Evolutionary conservation across 2,329 filamentous ascomycete species (phyloP).

Genomic region (Chaetomium sp.): DNA sequence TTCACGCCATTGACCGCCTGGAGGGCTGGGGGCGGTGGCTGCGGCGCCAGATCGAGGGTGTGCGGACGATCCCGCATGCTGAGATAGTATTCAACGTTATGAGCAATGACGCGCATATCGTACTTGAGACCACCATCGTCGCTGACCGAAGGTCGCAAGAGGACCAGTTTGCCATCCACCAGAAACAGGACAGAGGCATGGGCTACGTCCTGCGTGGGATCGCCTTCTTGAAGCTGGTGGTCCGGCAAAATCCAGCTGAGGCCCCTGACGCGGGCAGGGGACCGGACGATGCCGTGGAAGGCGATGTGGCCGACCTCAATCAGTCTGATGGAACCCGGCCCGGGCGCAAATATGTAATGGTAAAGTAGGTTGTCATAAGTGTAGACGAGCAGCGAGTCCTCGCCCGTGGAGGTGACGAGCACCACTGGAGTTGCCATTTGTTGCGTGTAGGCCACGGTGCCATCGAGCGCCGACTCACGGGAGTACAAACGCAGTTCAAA

Average conservation of each 20-base stretch:
- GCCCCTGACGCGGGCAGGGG: slow-evolving; percentile 83
- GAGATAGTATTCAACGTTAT: slow-evolving; percentile 92
- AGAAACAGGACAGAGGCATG: slow-evolving; percentile 90
- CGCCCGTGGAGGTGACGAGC: slow-evolving; percentile 78
- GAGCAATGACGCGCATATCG: slow-evolving; percentile 93
- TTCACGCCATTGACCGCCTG: slow-evolving; percentile 22
- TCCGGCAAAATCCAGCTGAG: slow-evolving; percentile 96
- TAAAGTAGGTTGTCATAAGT: slow-evolving; percentile 95
- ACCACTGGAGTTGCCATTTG: slow-evolving; percentile 80
- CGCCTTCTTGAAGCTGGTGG: slow-evolving; percentile 78
- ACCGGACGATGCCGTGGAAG: slow-evolving; percentile 91
- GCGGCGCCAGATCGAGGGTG: slow-evolving; percentile 30
- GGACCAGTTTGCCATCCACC: slow-evolving; percentile 93
- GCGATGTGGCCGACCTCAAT: slow-evolving; percentile 97
- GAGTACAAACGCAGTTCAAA: slow-evolving; percentile 92
- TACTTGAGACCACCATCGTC: slow-evolving; percentile 86
- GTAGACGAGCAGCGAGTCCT: slow-evolving; percentile 92
- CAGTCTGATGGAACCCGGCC: slow-evolving; percentile 63
- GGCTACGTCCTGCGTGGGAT: slow-evolving; percentile 91
- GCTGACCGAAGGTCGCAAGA: slow-evolving; percentile 80
- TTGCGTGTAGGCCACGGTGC: slow-evolving; percentile 68
- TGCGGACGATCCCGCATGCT: slow-evolving; percentile 78
- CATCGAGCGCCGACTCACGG: slow-evolving; percentile 72
- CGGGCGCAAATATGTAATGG: slow-evolving; percentile 80
- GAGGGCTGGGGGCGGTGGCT: slow-evolving; percentile 12